A percentile compares a stretch with the other conserved stretches of the same genome.
Evolutionary conservation across 2,329 filamentous ascomycete species (phyloP).

Genomic region (Capronia coronata): DNA sequence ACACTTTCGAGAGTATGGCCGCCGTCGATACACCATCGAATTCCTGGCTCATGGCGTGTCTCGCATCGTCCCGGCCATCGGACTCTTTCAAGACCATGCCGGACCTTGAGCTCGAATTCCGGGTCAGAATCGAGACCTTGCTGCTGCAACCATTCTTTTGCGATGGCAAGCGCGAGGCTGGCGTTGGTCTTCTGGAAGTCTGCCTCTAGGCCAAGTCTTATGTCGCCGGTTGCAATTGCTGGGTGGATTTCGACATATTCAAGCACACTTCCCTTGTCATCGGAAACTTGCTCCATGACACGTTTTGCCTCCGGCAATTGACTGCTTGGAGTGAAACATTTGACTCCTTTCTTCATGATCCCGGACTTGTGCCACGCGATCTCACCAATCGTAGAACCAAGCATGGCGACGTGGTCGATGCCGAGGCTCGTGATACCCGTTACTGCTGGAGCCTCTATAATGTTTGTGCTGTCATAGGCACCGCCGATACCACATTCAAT

Average conservation of each 20-base stretch:
- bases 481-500: slow-evolving; percentile 93
- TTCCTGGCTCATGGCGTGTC: slow-evolving; percentile 49
- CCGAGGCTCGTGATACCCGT: slow-evolving; percentile 73
- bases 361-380: slow-evolving; percentile 93
- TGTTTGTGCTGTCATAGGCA: slow-evolving; percentile 87
- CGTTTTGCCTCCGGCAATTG: slow-evolving; percentile 44
- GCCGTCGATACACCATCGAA: slow-evolving; percentile 77
- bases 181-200: slow-evolving; percentile 60
- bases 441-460: slow-evolving; percentile 64
- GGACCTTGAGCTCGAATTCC: slow-evolving; percentile 40
- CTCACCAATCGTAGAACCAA: slow-evolving; percentile 70
- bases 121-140: slow-evolving; percentile 30
- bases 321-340: slow-evolving; percentile 58
- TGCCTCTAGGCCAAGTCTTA: slow-evolving; percentile 54
- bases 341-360: slow-evolving; percentile 65
- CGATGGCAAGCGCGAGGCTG: slow-evolving; percentile 51
- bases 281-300: slow-evolving; percentile 52
- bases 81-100: slow-evolving; percentile 59
- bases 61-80: slow-evolving; percentile 73
- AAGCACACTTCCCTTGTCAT: slow-evolving; percentile 45
- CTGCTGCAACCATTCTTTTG: slow-evolving; percentile 37
- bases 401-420: slow-evolving; percentile 75
- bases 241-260: slow-evolving; percentile 42
- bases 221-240: slow-evolving; percentile 37
- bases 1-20: slow-evolving; percentile 85